Evolutionary conservation across 345 rosid genomes (phyloP), one percentile per base, ranked within the genome.

Genomic region (Acer campestre): DNA sequence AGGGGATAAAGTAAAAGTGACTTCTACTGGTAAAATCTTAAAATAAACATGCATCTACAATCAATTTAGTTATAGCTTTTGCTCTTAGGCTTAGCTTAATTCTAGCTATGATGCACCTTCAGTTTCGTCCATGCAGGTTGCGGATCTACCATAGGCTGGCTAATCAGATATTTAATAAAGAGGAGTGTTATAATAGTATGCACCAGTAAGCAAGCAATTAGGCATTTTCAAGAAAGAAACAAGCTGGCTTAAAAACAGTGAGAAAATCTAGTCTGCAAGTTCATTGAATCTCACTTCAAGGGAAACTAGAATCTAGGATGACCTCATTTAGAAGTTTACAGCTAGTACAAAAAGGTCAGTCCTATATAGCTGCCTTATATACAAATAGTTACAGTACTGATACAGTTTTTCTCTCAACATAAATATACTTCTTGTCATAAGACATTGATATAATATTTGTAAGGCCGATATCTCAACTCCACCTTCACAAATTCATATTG

Each of bases 71-170:
- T n/a, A n/a, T 10, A 27, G 20, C 40, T 16, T 16, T 63, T 17
- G 11, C 10, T 16, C 25, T 10, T 46, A 20, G 14, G 68, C 25
- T 10, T 46, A 13, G 14, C 69, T 42, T 18, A 7, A 59, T 59
- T 73, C 46, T 70, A 70, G 74, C 12, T 61, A 38, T 35, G 7
- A 27, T n/a, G 67, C 40, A 11, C 20, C 67, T 71, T 61, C 67
- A 73, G 35, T 61, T 61, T 13, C 7, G 1, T 70, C 63, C 74
- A 72, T 4, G 8, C 20, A 0, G 2, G 66, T 7, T 2, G 75
- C 20, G 40, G 17, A 31, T 6, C 67, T 58, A 11, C 75, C 65
- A n/a, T 20, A 4, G 51, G 10, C 56, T 42, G 29, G 20, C 38
- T 22, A 40, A 72, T 71, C 18, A 56, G 51, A 71, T 18, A 11